These are phyloP conservation scores for Cylindricascospora bacillispora DNA, from an alignment of 1,139 yeast genomes.

Conservation along the genomic window DNA sequence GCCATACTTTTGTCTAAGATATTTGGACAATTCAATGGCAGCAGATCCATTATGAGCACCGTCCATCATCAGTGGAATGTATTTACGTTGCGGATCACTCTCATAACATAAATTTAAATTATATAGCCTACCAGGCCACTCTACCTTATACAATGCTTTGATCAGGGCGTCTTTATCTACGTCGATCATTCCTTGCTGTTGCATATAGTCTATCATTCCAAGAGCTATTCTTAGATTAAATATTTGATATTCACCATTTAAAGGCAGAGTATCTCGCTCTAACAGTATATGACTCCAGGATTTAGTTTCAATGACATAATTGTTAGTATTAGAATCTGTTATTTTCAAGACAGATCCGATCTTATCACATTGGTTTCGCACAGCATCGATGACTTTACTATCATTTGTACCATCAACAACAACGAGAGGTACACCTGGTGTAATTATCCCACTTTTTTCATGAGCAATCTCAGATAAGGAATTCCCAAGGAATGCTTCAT, in stretches of 20 bases:
- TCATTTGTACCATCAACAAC: slow-evolving; percentile 64
- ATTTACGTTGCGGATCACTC: background rate
- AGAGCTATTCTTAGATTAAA: slow-evolving; percentile 62
- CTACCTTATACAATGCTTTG: slow-evolving; percentile 38
- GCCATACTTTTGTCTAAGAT: slow-evolving; percentile 24
- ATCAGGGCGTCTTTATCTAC: slow-evolving; percentile 27
- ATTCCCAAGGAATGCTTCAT: slow-evolving; percentile 59
- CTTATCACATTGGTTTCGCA: slow-evolving; percentile 19
- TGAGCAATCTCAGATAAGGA: slow-evolving; percentile 50
- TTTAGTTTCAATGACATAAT: slow-evolving; percentile 10
- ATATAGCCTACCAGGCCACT: slow-evolving; percentile 60
- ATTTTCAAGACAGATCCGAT: slow-evolving; percentile 21
- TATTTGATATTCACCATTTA: slow-evolving; percentile 60
- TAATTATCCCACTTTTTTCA: slow-evolving; percentile 80
- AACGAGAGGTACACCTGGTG: slow-evolving; percentile 39
- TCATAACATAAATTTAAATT: slow-evolving; percentile 21
- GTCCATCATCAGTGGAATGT: slow-evolving; percentile 43
- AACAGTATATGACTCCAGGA: slow-evolving; percentile 27
- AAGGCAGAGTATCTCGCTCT: slow-evolving; percentile 27
- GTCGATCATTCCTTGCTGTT: slow-evolving; percentile 10
- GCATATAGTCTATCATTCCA: slow-evolving; percentile 35
- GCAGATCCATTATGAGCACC: slow-evolving; percentile 93
- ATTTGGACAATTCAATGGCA: slow-evolving; percentile 50
- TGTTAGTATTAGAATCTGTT: slow-evolving; percentile 2
- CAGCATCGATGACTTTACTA: slow-evolving; percentile 34